These are phyloP conservation scores for Pseudomonodictys pantanalensis DNA, from an alignment of 495 filamentous ascomycete species.

Conservation along the genomic window DNA sequence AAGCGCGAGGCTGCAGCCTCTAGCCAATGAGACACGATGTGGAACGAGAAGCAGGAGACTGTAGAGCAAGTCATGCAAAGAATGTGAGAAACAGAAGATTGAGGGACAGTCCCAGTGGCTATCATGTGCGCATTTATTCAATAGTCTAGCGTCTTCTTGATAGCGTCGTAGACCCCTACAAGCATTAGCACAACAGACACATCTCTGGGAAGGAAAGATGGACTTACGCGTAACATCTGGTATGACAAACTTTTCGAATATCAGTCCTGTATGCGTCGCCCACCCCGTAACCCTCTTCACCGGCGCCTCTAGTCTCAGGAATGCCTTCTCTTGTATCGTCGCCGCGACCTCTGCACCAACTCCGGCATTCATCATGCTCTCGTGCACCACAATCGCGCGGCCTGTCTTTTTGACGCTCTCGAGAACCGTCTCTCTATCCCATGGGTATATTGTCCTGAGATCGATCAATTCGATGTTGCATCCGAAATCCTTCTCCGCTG, in stretches of 20 bases:
- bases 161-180: constrained; percentile 63
- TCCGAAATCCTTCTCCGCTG: constrained; percentile 76
- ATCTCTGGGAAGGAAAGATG: neutral
- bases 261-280: constrained; percentile 79
- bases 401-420: constrained; percentile 88
- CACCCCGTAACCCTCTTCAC: constrained; percentile 88
- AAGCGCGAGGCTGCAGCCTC: too few relatives aligned
- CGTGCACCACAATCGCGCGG: constrained; percentile 87
- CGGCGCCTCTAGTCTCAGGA: constrained; percentile 85
- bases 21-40: too few relatives aligned
- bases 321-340: constrained; percentile 85
- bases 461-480: constrained; percentile 87
- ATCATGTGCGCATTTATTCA: too few relatives aligned
- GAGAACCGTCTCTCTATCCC: constrained; percentile 83
- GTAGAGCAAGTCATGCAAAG: too few relatives aligned
- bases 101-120: too few relatives aligned
- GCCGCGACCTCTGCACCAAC: constrained; percentile 91
- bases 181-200: neutral
- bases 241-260: constrained; percentile 82
- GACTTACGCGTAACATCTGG: constrained; percentile 89
- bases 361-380: constrained; percentile 93
- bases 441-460: constrained; percentile 87
- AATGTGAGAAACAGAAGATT: too few relatives aligned
- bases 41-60: too few relatives aligned
- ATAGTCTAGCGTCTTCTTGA: constrained; percentile 58